A percentile compares a stretch with the other conserved stretches of the same genome.
phyloP scores from a whole-genome alignment of 192 early-diverging fungal genomes.

The Paraglomus brasilianum region DNA sequence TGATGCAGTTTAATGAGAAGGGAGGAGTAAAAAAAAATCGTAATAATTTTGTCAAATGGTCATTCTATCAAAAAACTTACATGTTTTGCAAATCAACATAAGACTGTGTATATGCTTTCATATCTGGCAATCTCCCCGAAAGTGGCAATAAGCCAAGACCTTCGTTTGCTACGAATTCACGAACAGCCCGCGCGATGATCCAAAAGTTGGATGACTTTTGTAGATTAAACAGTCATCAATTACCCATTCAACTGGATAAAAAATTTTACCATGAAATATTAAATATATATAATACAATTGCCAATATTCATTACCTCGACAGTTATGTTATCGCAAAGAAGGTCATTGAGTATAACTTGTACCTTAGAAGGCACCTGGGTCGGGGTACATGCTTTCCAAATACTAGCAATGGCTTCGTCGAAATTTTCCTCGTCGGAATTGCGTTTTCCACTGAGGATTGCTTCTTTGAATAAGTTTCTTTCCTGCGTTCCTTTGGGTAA shows the following conservation, averaged over 20 bases:
- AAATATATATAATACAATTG: background rate
- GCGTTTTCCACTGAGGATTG: constrained; percentile 56
- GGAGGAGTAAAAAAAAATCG: no score
- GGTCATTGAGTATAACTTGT: constrained; percentile 55
- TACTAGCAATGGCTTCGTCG: constrained; percentile 74
- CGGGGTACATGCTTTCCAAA: constrained; percentile 59
- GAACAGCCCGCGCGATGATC: constrained; percentile 76
- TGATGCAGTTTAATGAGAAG: background rate
- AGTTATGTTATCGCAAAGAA: constrained; percentile 50
- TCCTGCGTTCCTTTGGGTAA: constrained; percentile 61
- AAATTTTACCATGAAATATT: background rate
- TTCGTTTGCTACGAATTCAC: constrained; percentile 76
- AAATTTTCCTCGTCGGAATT: constrained; percentile 84
- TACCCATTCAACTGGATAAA: constrained; percentile 13
- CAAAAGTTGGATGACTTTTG: constrained; percentile 74
- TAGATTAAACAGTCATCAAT: constrained; percentile 6
- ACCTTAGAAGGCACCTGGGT: constrained; percentile 53
- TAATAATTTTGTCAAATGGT: no score
- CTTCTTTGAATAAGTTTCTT: constrained; percentile 63
- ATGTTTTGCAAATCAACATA: constrained; percentile 84
- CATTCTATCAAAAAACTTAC: no score
- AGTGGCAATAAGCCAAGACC: constrained; percentile 74
- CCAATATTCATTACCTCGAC: constrained; percentile 44
- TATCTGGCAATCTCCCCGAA: constrained; percentile 88
- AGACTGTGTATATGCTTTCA: constrained; percentile 92